Evolutionary conservation across 73 alveolate genomes (phyloP).

Genomic region (Paramecium sexaurelia): DNA sequence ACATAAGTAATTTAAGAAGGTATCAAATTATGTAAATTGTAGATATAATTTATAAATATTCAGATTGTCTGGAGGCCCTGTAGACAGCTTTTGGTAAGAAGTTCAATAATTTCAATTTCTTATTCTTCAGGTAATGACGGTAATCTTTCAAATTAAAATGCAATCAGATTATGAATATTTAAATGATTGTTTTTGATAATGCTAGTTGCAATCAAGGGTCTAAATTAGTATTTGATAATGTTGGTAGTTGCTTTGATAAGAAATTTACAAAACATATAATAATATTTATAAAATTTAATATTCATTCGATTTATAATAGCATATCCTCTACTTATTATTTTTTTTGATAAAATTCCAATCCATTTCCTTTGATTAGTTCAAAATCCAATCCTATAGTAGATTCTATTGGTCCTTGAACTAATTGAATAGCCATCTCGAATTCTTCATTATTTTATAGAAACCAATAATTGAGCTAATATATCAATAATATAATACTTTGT

Average conservation of each 20-base stretch:
- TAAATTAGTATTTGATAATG: neutral
- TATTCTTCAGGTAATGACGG: neutral
- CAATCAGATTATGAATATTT: neutral
- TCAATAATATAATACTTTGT: neutral
- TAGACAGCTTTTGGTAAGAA: neutral
- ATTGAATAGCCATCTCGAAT: conserved; percentile 9
- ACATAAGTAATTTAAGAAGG: neutral
- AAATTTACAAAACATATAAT: neutral
- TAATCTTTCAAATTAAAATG: neutral
- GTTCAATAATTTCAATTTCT: neutral
- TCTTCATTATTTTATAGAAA: conserved; percentile 1
- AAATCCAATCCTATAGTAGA: neutral
- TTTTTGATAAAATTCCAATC: conserved; percentile 3
- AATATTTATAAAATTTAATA: neutral
- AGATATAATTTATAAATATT: neutral
- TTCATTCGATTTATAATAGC: neutral
- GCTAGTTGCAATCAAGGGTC: neutral
- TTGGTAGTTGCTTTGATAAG: neutral
- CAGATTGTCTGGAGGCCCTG: neutral
- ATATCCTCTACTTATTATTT: conserved; percentile 26
- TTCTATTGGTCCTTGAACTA: neutral
- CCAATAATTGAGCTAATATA: neutral
- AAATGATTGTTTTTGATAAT: neutral
- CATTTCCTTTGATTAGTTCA: neutral
- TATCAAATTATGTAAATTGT: neutral